Evolutionary conservation across 305 asterid genomes (phyloP).

Genomic region (Plantago lanceolata): DNA sequence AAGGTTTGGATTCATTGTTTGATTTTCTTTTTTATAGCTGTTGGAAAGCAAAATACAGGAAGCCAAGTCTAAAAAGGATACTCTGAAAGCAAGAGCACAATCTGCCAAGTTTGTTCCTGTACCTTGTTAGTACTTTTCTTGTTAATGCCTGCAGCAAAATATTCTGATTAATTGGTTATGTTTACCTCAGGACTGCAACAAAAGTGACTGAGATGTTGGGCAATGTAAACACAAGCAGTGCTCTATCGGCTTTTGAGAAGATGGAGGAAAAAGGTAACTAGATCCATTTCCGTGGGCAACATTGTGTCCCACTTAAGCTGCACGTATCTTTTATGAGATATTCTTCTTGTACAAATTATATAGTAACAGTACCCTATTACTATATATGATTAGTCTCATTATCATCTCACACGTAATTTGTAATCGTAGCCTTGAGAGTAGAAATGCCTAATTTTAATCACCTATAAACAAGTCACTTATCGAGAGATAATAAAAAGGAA

Average conservation of each 20-base stretch:
- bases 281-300: constrained; percentile 23
- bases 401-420: too few species aligned
- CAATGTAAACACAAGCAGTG: constrained; percentile 90
- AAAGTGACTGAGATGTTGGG: constrained; percentile 98
- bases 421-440: too few species aligned
- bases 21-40: constrained; percentile 43
- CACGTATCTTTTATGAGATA: not conserved
- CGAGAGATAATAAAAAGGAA: too few species aligned
- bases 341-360: not conserved
- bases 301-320: not conserved
- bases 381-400: too few species aligned
- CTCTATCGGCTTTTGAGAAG: constrained; percentile 94
- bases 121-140: constrained; percentile 17
- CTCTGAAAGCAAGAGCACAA: constrained; percentile 96
- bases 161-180: constrained; percentile 19
- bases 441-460: too few species aligned
- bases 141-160: constrained; percentile 14
- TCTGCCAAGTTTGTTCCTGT: constrained; percentile 76
- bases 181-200: constrained; percentile 69
- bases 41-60: constrained; percentile 97
- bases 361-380: not conserved
- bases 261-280: constrained; percentile 93
- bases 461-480: too few species aligned
- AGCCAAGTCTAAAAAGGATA: constrained; percentile 91
- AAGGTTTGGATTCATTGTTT: constrained; percentile 20